A percentile compares a stretch with the other conserved stretches of the same genome.
Evolutionary conservation across 352 stramenopile species (phyloP).

Genomic region (Nothophytophthora sp.): DNA sequence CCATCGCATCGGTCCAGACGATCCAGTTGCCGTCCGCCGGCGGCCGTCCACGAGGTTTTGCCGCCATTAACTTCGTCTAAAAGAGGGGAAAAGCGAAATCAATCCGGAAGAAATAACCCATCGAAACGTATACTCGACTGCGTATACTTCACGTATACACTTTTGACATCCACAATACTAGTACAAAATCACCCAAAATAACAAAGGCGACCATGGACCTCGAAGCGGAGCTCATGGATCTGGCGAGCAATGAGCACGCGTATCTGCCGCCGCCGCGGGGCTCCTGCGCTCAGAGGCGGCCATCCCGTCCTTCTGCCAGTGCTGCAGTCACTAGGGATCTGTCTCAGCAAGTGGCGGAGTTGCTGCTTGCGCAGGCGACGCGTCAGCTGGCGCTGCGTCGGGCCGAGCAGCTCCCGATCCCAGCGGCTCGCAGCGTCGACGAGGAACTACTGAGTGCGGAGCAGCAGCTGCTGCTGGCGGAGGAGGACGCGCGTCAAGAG

Average conservation of each 20-base stretch:
- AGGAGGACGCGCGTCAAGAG: conserved; percentile 21
- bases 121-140: too few relatives aligned
- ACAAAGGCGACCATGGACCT: too few relatives aligned
- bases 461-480: conserved; percentile 14
- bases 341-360: conserved; percentile 11
- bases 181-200: too few relatives aligned
- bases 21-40: conserved; percentile 21
- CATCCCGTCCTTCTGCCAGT: neutral
- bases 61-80: too few relatives aligned
- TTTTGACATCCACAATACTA: too few relatives aligned
- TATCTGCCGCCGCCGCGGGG: conserved; percentile 42
- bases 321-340: conserved; percentile 1
- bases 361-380: conserved; percentile 8
- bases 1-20: conserved; percentile 15
- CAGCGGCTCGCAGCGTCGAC: neutral
- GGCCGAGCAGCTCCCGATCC: conserved; percentile 1
- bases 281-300: neutral
- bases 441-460: conserved; percentile 12
- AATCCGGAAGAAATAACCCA: too few relatives aligned
- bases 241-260: conserved; percentile 54
- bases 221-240: conserved; percentile 66
- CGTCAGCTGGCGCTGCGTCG: conserved; percentile 7
- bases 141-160: too few relatives aligned
- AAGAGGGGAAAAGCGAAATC: too few relatives aligned
- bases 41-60: conserved; percentile 16